phyloP scores from a whole-genome alignment of 2,329 filamentous ascomycete genomes.

The Stagonosporopsis vannaccii region DNA sequence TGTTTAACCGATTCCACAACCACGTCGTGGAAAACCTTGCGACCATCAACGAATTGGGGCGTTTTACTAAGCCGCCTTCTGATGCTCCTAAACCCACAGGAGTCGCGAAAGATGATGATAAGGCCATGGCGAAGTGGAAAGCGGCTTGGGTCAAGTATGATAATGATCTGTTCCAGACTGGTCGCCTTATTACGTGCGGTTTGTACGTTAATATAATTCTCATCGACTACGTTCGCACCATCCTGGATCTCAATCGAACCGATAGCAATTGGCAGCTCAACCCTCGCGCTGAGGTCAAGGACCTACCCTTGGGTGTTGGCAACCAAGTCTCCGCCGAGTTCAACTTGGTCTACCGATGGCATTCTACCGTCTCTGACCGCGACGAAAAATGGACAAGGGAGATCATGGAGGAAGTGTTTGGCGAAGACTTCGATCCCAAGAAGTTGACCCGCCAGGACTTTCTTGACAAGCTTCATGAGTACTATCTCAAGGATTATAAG shows the following conservation, averaged over 20 bases:
- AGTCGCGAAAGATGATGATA: constrained; percentile 53
- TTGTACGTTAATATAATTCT: constrained; percentile 63
- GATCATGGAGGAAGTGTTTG: constrained; percentile 48
- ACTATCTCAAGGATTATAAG: constrained; percentile 65
- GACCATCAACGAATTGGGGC: constrained; percentile 82
- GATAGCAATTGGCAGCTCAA: constrained; percentile 85
- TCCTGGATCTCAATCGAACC: constrained; percentile 67
- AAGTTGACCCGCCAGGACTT: constrained; percentile 68
- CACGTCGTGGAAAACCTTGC: constrained; percentile 80
- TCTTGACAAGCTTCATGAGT: constrained; percentile 67
- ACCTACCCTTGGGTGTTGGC: constrained; percentile 74
- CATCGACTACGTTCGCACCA: constrained; percentile 62
- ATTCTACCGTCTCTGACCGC: constrained; percentile 76
- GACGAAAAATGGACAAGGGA: constrained; percentile 84
- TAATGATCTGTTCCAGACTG: constrained; percentile 61
- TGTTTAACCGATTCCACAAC: constrained; percentile 83
- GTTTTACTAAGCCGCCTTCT: constrained; percentile 71
- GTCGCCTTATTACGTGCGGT: constrained; percentile 60
- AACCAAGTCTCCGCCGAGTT: constrained; percentile 89
- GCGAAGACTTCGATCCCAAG: constrained; percentile 59
- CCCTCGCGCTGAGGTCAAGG: constrained; percentile 71
- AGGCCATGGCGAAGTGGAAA: constrained; percentile 35
- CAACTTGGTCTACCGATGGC: constrained; percentile 88
- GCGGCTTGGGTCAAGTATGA: constrained; percentile 48
- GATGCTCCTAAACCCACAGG: constrained; percentile 31